Evolutionary conservation across 2,329 filamentous ascomycete genomes (phyloP).

Genomic region (Fusarium tuaranense): DNA sequence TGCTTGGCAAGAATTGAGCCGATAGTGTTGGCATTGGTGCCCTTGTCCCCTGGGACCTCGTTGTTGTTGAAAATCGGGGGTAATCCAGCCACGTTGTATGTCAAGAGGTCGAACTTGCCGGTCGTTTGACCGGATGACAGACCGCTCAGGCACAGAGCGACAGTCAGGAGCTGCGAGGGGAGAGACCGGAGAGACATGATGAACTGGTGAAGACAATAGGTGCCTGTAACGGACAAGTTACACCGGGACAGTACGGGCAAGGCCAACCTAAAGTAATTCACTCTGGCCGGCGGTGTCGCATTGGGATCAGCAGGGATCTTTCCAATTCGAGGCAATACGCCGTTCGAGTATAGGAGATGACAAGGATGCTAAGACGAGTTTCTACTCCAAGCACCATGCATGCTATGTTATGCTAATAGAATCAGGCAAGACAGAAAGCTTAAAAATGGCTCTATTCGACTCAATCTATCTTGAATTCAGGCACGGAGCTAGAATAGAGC

Average conservation of each 20-base stretch:
- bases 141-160: conserved; percentile 15
- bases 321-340: not conserved
- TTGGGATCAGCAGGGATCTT: not conserved
- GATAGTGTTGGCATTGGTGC: conserved; percentile 66
- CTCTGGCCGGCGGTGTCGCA: not conserved
- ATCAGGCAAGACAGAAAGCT: not conserved
- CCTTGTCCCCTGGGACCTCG: conserved; percentile 71
- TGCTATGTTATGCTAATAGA: not conserved
- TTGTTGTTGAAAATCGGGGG: conserved; percentile 69
- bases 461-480: not conserved
- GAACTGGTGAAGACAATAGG: not conserved
- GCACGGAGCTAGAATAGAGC: not conserved
- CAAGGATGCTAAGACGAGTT: not conserved
- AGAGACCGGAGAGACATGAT: conserved; percentile 12
- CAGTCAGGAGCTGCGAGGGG: conserved; percentile 8
- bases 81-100: conserved; percentile 71
- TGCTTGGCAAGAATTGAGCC: conserved; percentile 68
- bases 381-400: not conserved
- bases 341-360: not conserved
- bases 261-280: not conserved
- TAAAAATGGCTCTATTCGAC: not conserved
- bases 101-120: conserved; percentile 62
- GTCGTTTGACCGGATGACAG: conserved; percentile 13
- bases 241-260: not conserved
- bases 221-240: not conserved